Base-by-base conservation (phyloP, 2,329 filamentous ascomycete species). In the Cladosporium sp. region DNA sequence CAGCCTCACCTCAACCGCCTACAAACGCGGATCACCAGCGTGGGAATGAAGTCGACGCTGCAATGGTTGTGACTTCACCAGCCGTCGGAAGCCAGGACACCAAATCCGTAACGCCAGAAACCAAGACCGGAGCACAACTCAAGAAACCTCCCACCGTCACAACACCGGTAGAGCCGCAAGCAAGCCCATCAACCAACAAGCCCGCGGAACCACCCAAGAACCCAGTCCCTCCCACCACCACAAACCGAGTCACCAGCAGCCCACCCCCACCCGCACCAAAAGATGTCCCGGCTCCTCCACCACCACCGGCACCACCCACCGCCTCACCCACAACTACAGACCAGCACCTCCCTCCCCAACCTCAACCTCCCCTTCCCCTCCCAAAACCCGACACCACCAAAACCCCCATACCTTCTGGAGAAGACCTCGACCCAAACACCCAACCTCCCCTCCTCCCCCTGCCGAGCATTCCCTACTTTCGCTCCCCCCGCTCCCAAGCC, bases 61-160 rank as follows among this genome's bases (percentile, higher is more conserved):
- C 37, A 18, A 48, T 48, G 45, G 45, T 37, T 15, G 13, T 41
- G 5, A 48, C 45, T 7, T 48, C 45, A 7, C 45, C 45, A n/a
- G 37, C 45, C 13, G 45, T 48, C 24, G 34, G 24, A 13, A 48
- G 37, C 20, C 37, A 41, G 40, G 45, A 48, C 34, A 27, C 37
- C 13, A 20, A 13, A 11, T 27, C 24, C 20, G 29, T 48, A 24
- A 48, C 45, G 12, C 45, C 37, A 24, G 18, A 24, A n/a, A 48
- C 45, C 22, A 40, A 18, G 8, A 48, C 45, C 2, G 45, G 45
- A 32, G 37, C 45, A 11, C 39, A 24, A n/a, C 32, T n/a, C 32
- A 36, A 27, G 8, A 38, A 19, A 19, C 34, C 45, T 1, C 37
- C 32, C 8, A 27, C 27, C 19, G 29, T 37, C 11, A 41, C 20